Base-by-base conservation (phyloP, 176 grass and related monocot species). In the Triticum turgidum region DNA sequence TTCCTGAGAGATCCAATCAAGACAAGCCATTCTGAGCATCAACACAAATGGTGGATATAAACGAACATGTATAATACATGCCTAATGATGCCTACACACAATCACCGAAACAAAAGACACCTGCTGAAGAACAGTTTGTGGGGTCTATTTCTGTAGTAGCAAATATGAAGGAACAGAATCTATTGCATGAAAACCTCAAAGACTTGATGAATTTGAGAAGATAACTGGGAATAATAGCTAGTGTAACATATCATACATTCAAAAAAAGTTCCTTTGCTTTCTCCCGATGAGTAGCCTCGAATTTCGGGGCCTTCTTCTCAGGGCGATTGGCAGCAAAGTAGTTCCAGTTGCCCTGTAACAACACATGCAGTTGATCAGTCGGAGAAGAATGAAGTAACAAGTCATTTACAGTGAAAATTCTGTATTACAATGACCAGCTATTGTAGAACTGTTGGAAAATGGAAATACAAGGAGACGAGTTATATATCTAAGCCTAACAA, bases 251-350 rank as follows among this genome's bases (percentile, higher is more conserved):
- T 35, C 83, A 73, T 92, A 94, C 96, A 83, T 56, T 94, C 9
- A 82, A 90, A 90, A 91, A 98, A 41, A 98, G 86, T 70, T 98
- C 96, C 92, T 95, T 98, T 73, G 96, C 93, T 92, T 98, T 98
- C 77, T 98, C 96, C 79, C 92, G 80, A 83, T 98, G 96, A 73
- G 90, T 93, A 76, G 93, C 91, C 89, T 98, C 96, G 78, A 98
- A 86, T 90, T 98, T 98, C 9, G 89, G 91, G 52, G 93, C 96
- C 77, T 95, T 98, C 92, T 98, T 98, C 87, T 98, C 96, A 76
- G 93, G 91, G 22, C 96, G 93, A 59, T 93, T 64, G 83, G 93
- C 96, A 76, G 96, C 96, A 88, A 94, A 98, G 81, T 98, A 98
- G 86, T 98, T 98, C 96, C 96, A 98, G 80, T 98, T 98, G 20